Evolutionary conservation across 495 filamentous ascomycete species (phyloP).

Genomic region (Platismatia glauca): DNA sequence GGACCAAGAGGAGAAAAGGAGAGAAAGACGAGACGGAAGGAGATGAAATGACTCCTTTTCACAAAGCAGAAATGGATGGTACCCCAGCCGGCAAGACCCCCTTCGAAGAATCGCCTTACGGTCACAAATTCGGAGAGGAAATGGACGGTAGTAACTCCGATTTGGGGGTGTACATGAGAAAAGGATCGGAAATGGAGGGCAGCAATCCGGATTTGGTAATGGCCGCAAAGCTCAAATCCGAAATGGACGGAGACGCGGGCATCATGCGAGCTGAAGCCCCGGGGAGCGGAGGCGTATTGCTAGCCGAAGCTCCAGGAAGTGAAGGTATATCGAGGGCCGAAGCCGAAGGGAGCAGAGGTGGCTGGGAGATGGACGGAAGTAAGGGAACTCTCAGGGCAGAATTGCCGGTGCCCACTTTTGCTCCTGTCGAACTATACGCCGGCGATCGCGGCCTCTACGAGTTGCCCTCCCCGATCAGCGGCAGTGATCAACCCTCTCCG

Average conservation of each 20-base stretch:
- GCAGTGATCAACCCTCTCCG: constrained; percentile 16
- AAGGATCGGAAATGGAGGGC: constrained; percentile 19
- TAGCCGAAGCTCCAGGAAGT: constrained; percentile 1
- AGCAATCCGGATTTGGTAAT: constrained; percentile 6
- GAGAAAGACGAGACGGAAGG: not conserved
- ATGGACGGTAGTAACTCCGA: constrained; percentile 17
- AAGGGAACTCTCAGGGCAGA: constrained; percentile 12
- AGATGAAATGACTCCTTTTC: constrained; percentile 8
- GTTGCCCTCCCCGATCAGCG: constrained; percentile 3
- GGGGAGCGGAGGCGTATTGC: constrained; percentile 6
- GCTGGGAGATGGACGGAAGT: constrained; percentile 21
- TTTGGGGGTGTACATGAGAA: constrained; percentile 3
- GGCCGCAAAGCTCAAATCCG: not conserved
- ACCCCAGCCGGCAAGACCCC: constrained; percentile 6
- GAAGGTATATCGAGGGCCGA: not conserved
- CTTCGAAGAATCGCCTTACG: constrained; percentile 7
- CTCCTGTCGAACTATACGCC: constrained; percentile 20
- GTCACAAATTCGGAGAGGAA: constrained; percentile 14
- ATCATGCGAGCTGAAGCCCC: constrained; percentile 12
- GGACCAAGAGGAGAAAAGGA: constrained; percentile 9
- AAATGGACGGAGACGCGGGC: constrained; percentile 18
- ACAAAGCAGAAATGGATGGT: constrained; percentile 20
- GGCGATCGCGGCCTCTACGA: constrained; percentile 17
- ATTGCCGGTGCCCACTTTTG: constrained; percentile 9
- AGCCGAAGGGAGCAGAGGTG: constrained; percentile 5